Base-by-base conservation (phyloP, 139 green algal genomes). In the Pedinophyceae sp. region DNA sequence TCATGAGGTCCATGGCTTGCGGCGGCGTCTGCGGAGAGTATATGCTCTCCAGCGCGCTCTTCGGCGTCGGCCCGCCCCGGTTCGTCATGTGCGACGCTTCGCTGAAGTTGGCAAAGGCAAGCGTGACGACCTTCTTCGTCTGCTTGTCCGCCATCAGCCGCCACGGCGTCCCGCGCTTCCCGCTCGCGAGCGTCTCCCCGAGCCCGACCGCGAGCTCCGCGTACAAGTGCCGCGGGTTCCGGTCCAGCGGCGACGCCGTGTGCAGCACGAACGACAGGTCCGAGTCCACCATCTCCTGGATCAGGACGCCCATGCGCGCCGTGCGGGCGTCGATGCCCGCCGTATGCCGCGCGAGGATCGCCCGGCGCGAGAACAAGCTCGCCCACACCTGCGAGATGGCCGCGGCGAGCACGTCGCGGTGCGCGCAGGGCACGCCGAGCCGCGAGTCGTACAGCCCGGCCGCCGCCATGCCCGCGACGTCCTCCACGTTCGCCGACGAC, bases 361-460 rank as follows among this genome's bases (percentile, higher is more conserved):
- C 89, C 3, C 86, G 64, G 18, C 76, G 62, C 10, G 80, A 87
- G 78, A 84, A 93, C 5, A 95, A 71, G 2, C 76, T 91, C 18
- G 88, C 85, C 90, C 89, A 97, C 55, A 98, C 89, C 7, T 54
- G 54, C 3, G 64, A 45, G 16, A 93, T 61, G 7, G 77, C 82
- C 17, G 50, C 55, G 17, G 54, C 59, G 26, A 95, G 52, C 1
- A 74, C 76, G 20, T 56, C 54, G 0, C 50, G 25, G 54, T 81
- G 51, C 19, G 50, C 30, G 5, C 64, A 46, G 18, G 58, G n/a
- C 17, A 93, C 59, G 60, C 84, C 83, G 19, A 72, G 68, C 15
- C 94, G 66, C 27, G 71, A 86, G n/a, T 98, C 90, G 63, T 98
- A 97, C 57, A 98, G 77, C 1, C 90, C 90, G 3, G 88, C 86